Evolutionary conservation across 441 rosid genomes (phyloP), one percentile per base, ranked within the genome.

Genomic region (Erodium moschatum): DNA sequence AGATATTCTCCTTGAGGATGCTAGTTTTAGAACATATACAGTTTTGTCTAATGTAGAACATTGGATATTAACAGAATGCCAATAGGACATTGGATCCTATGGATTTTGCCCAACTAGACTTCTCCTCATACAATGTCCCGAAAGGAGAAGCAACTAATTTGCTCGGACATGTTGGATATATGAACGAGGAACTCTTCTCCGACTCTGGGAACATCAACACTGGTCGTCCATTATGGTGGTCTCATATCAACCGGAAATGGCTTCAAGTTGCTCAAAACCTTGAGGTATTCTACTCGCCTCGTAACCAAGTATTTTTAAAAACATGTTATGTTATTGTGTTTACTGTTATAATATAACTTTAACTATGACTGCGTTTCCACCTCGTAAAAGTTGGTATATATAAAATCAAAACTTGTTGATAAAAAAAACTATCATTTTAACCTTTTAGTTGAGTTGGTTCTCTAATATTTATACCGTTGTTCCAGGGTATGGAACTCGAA

Each of bases 91-190:
- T 38, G 44, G 44, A 38, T 38, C 8, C 11, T 38, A 9, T 6
- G 9, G 70, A 82, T 67, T 67, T 24, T 65, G 80, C 80, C 2
- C 71, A 69, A 60, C 62, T 82, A 69, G 76, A 81, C 46, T 13
- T 82, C 19, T 77, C 78, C 27, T 73, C 18, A 67, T 79, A 76
- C 72, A 82, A 78, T 74, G 71, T 76, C 13, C 87, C 86, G 31
- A 29, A 29, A 29, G 31, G 31, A 2, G 66, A 72, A 42, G 81
- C 68, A 52, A 66, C 63, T n/a, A 85, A 78, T 38, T 64, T 70
- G 65, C 50, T 86, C 33, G 87, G 87, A 18, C 68, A 65, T 15
- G 54, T 82, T 50, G 77, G 81, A 58, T 81, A 79, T 61, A 74
- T 19, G 27, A 11, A 44, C 6, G 86, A 83, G 73, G 48, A 81